Evolutionary conservation across 495 filamentous ascomycete species (phyloP).

Genomic region (Geoglossum glabrum): DNA sequence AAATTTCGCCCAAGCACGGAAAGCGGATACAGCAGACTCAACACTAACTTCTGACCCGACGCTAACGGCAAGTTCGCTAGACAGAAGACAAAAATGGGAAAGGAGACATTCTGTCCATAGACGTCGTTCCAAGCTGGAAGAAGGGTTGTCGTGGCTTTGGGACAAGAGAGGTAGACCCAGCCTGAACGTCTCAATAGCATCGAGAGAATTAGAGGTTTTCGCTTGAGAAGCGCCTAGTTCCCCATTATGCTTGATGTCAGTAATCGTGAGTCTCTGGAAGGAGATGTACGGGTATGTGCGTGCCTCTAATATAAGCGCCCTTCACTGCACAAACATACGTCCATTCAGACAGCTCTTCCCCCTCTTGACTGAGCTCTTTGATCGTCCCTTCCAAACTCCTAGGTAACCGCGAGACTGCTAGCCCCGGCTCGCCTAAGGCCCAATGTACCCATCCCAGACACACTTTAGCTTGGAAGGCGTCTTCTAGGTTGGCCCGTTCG

Average conservation of each 20-base stretch:
- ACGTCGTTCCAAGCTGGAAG: slow-evolving; percentile 12
- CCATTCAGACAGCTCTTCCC: slow-evolving; percentile 39
- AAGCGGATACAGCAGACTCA: slow-evolving; percentile 27
- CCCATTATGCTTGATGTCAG: slow-evolving; percentile 11
- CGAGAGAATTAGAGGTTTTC: slow-evolving; percentile 27
- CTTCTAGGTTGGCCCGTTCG: slow-evolving; percentile 36
- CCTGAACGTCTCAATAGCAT: slow-evolving; percentile 42
- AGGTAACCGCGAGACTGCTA: slow-evolving; percentile 41
- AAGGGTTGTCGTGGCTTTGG: slow-evolving; percentile 17
- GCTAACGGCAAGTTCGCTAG: slow-evolving; percentile 32
- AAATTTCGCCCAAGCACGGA: slow-evolving; percentile 41
- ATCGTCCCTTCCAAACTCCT: slow-evolving; percentile 34
- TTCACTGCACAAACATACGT: slow-evolving; percentile 63
- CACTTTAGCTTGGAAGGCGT: slow-evolving; percentile 58
- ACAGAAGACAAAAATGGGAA: slow-evolving; percentile 46
- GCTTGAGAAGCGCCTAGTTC: not conserved
- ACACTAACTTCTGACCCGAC: slow-evolving; percentile 16
- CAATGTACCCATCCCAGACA: slow-evolving; percentile 73
- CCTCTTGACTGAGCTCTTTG: slow-evolving; percentile 26
- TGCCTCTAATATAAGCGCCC: slow-evolving; percentile 51
- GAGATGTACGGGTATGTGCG: not conserved
- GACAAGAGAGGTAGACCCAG: slow-evolving; percentile 39
- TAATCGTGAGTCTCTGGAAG: not conserved
- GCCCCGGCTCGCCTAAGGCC: slow-evolving; percentile 42
- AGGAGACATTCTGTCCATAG: slow-evolving; percentile 64